A percentile compares a stretch with the other conserved stretches of the same genome.
These are phyloP conservation scores for Herpotrichia juniperi DNA, from an alignment of 2,329 filamentous ascomycete species.

Conservation along the genomic window DNA sequence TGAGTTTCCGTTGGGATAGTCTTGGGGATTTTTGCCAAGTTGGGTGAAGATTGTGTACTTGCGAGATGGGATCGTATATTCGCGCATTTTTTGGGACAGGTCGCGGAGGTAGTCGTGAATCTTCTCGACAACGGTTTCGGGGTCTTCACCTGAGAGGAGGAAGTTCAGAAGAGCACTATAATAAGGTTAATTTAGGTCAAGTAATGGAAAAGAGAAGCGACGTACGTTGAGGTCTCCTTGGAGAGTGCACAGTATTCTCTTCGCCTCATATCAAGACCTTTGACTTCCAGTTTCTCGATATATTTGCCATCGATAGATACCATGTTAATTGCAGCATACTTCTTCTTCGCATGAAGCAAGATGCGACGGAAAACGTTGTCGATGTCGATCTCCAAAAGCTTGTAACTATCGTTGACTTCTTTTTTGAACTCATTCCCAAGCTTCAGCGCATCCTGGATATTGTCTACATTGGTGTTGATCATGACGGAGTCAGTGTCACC, in stretches of 20 bases:
- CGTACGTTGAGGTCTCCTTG: slow-evolving; percentile 83
- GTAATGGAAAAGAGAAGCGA: slow-evolving; percentile 3
- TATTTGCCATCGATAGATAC: slow-evolving; percentile 88
- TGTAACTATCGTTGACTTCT: slow-evolving; percentile 92
- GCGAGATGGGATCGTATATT: slow-evolving; percentile 72
- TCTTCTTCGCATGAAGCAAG: slow-evolving; percentile 96
- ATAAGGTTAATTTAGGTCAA: slow-evolving; percentile 13
- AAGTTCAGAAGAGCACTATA: slow-evolving; percentile 81
- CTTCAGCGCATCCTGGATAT: slow-evolving; percentile 85
- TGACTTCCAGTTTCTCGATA: slow-evolving; percentile 94
- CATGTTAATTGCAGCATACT: slow-evolving; percentile 96
- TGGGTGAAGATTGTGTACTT: slow-evolving; percentile 99
- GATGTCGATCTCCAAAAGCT: slow-evolving; percentile 93
- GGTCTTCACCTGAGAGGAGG: slow-evolving; percentile 90
- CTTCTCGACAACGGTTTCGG: slow-evolving; percentile 83
- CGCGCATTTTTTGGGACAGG: slow-evolving; percentile 84
- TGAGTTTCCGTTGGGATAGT: slow-evolving; percentile 90
- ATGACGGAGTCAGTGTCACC: slow-evolving; percentile 99
- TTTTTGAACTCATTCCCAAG: slow-evolving; percentile 95
- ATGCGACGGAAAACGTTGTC: slow-evolving; percentile 96
- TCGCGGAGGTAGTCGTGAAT: slow-evolving; percentile 93
- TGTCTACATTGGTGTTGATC: slow-evolving; percentile 99
- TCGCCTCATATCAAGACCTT: slow-evolving; percentile 96
- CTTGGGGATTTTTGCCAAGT: slow-evolving; percentile 89
- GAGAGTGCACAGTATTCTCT: slow-evolving; percentile 96